Base-by-base conservation (phyloP, 805 yeast genomes). In the Torulaspora quercuum region DNA sequence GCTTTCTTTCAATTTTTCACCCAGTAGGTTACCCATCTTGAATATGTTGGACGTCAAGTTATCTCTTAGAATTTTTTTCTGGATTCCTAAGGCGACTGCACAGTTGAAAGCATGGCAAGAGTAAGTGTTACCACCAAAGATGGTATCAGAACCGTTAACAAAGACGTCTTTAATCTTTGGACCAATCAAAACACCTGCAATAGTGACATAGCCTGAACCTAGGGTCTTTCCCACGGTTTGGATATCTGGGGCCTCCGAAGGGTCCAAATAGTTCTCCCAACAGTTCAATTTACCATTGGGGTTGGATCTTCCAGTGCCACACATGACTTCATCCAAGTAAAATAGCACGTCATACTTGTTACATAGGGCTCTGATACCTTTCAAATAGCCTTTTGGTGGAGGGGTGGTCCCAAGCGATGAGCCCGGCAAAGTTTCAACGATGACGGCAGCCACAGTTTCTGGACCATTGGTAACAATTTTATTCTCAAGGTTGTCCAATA, bases 311-410 rank as follows among this genome's bases (percentile, higher is more conserved):
- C 78, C 79, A 25, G 72, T 66, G 26, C 80, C 80, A 50, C 76
- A 72, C 77, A 74, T 72, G 28, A 73, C 74, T 57, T 75, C 80
- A 47, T 75, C 80, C 27, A 72, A 56, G 53, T 70, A 61, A 48
- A 75, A 59, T 29, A 73, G 55, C 27, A 70, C 65, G 26, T 72
- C 78, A 52, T 73, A 73, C 52, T 73, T 73, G 54, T 69, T 68
- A 48, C 77, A 72, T 33, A 75, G 52, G 29, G 59, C 65, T 35
- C 70, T 55, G 31, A 67, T 56, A 9, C 73, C 76, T 39, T 66
- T 69, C 41, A 71, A 59, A 53, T 72, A 72, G 15, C 73, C 72
- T 45, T 64, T 63, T 39, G 70, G 62, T 34, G 74, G 72, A 14
- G 68, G 64, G 10, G 65, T 56, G 32, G 71, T 61, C 33, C 76